Evolutionary conservation across 768 basidiomycete genomes (phyloP).

Genomic region (Leccinum uliginosum): DNA sequence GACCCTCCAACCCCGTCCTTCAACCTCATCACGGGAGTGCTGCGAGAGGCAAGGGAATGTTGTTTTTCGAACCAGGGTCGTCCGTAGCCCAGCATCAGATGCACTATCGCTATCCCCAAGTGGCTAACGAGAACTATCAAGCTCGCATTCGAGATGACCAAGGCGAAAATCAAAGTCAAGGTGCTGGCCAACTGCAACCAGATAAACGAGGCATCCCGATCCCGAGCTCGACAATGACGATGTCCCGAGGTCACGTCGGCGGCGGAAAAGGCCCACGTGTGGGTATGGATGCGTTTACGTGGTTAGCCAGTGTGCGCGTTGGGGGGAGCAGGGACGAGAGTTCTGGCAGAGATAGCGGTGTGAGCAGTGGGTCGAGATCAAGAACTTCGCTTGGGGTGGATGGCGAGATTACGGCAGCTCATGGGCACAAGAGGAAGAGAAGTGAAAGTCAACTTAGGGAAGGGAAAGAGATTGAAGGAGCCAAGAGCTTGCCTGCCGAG

Average conservation of each 20-base stretch:
- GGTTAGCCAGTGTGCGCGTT: constrained; percentile 74
- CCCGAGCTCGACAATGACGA: constrained; percentile 34
- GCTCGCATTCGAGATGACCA: constrained; percentile 13
- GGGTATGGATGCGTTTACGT: constrained; percentile 68
- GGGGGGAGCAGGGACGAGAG: constrained; percentile 52
- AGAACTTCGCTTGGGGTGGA: constrained; percentile 28
- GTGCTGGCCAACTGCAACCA: constrained; percentile 3
- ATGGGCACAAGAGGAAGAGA: constrained; percentile 32
- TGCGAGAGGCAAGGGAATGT: constrained; percentile 27
- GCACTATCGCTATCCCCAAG: constrained; percentile 34
- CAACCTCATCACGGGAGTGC: constrained; percentile 34
- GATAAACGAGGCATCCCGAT: constrained; percentile 20
- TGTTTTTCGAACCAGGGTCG: constrained; percentile 34
- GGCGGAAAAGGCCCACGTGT: constrained; percentile 51
- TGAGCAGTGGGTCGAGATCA: constrained; percentile 41
- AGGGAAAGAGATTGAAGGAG: constrained; percentile 32
- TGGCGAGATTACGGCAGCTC: constrained; percentile 6
- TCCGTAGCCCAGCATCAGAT: constrained; percentile 18
- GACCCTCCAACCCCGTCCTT: constrained; percentile 23
- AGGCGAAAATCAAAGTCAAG: constrained; percentile 6
- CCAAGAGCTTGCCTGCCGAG: constrained; percentile 70
- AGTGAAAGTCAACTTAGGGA: constrained; percentile 42
- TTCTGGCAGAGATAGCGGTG: constrained; percentile 48
- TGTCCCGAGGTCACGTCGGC: constrained; percentile 43
- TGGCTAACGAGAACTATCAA: constrained; percentile 8